These are phyloP conservation scores for Pythium oligandrum DNA, from an alignment of 352 stramenopile genomes.

Conservation along the genomic window DNA sequence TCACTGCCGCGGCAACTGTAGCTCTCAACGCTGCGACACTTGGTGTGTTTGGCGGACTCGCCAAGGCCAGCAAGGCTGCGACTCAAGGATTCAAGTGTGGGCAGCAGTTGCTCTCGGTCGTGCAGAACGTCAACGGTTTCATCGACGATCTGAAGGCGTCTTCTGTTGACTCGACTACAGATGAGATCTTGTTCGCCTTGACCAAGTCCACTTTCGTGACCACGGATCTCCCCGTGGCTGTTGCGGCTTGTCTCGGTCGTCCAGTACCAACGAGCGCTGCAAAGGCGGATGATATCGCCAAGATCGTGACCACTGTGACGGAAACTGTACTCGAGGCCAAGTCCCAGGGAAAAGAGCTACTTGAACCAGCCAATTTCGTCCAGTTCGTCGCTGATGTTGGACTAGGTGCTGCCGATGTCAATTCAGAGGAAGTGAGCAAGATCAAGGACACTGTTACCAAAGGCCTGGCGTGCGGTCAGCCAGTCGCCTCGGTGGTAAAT, in stretches of 20 bases:
- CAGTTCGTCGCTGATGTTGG: conserved; percentile 7
- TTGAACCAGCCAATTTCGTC: conserved; percentile 8
- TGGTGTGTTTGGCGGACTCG: conserved; percentile 49
- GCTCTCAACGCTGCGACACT: conserved; percentile 43
- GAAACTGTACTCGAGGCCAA: conserved; percentile 14
- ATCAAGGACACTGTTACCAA: conserved; percentile 11
- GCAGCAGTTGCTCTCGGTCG: conserved; percentile 38
- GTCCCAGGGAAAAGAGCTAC: conserved; percentile 6
- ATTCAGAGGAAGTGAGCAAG: conserved; percentile 7
- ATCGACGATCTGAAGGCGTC: conserved; percentile 5
- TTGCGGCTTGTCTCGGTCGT: conserved; percentile 32
- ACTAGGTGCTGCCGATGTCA: background rate
- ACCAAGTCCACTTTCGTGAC: conserved; percentile 40
- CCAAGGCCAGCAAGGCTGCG: conserved; percentile 31
- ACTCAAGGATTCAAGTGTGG: conserved; percentile 40
- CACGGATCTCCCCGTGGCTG: conserved; percentile 38
- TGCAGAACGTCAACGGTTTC: conserved; percentile 30
- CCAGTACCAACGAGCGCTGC: conserved; percentile 17
- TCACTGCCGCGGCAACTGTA: conserved; percentile 37
- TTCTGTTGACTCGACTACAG: conserved; percentile 17
- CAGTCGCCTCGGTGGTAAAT: conserved; percentile 16
- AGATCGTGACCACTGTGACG: conserved; percentile 14
- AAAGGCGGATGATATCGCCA: conserved; percentile 30
- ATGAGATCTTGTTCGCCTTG: conserved; percentile 31
- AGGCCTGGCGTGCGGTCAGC: conserved; percentile 11